Percentiles rank a stretch among this genome's conserved stretches.
Evolutionary conservation across 2,329 filamentous ascomycete genomes (phyloP).

Genomic region (Trichophyton rubrum): DNA sequence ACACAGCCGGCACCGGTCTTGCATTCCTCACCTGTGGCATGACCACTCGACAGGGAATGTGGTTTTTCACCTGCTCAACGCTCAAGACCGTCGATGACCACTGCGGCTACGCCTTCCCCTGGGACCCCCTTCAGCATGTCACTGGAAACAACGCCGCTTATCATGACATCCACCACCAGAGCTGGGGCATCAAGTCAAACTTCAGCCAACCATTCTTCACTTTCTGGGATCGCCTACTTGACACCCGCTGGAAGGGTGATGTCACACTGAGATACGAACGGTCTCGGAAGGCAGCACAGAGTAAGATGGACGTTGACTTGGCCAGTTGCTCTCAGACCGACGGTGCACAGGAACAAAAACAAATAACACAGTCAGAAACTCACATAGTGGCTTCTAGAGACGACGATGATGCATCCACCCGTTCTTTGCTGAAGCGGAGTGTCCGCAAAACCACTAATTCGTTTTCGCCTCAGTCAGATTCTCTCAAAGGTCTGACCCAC

Average conservation of each 20-base stretch:
- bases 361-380: slow-evolving; percentile 8
- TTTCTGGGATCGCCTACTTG: slow-evolving; percentile 76
- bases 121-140: slow-evolving; percentile 82
- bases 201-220: slow-evolving; percentile 55
- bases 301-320: slow-evolving; percentile 41
- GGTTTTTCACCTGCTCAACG: slow-evolving; percentile 77
- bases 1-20: slow-evolving; percentile 75
- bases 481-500: slow-evolving; percentile 26
- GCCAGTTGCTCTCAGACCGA: slow-evolving; percentile 17
- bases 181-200: slow-evolving; percentile 82
- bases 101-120: slow-evolving; percentile 90
- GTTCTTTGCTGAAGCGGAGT: slow-evolving; percentile 14
- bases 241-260: slow-evolving; percentile 66
- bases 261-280: slow-evolving; percentile 48
- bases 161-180: slow-evolving; percentile 97
- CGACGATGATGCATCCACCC: slow-evolving; percentile 9
- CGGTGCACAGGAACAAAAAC: slow-evolving; percentile 9
- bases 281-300: slow-evolving; percentile 43
- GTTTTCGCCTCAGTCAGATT: slow-evolving; percentile 22
- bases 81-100: slow-evolving; percentile 98
- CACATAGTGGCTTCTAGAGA: slow-evolving; percentile 18
- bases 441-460: slow-evolving; percentile 26
- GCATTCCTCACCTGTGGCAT: slow-evolving; percentile 71
- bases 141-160: slow-evolving; percentile 93
- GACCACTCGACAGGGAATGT: slow-evolving; percentile 74